Conservation (phyloP, 805 yeast genomes). For the Kazachstania taianensis region DNA sequence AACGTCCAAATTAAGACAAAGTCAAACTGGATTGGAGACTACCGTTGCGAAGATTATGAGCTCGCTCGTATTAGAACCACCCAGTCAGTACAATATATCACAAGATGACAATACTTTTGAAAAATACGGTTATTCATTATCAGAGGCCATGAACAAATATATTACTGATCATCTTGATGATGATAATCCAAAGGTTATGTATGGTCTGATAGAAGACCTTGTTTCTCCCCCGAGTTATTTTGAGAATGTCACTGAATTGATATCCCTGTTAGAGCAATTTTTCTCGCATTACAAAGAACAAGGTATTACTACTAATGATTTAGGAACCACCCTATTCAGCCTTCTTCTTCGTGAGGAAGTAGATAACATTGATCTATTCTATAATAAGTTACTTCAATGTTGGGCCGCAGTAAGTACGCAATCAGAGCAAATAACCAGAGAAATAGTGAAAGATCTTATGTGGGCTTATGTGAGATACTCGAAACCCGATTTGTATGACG, state of each 20-base stretch:
- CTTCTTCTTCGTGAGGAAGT: slow-evolving; percentile 14
- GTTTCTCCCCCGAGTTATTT: slow-evolving; percentile 8
- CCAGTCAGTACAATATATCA: neutral
- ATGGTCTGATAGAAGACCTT: slow-evolving; percentile 10
- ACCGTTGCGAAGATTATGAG: neutral
- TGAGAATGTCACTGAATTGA: slow-evolving; percentile 17
- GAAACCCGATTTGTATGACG: slow-evolving; percentile 6
- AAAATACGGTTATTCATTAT: slow-evolving; percentile 20
- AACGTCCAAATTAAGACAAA: neutral
- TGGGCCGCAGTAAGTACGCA: slow-evolving; percentile 18
- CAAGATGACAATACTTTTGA: slow-evolving; percentile 16
- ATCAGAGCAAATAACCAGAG: slow-evolving; percentile 13
- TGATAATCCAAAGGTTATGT: neutral
- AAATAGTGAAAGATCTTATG: slow-evolving; percentile 13
- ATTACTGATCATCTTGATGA: slow-evolving; percentile 8
- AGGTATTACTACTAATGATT: slow-evolving; percentile 14
- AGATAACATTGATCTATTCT: slow-evolving; percentile 14
- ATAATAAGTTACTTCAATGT: slow-evolving; percentile 21
- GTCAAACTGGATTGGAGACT: neutral
- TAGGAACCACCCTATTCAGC: slow-evolving; percentile 8
- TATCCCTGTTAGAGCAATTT: slow-evolving; percentile 21
- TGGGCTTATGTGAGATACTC: slow-evolving; percentile 12
- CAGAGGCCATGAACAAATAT: slow-evolving; percentile 16
- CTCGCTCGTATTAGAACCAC: neutral
- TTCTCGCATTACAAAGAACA: slow-evolving; percentile 17